Evolutionary conservation across 208 protist genomes (phyloP).

Genomic region (Trypanosoma scelopori): DNA sequence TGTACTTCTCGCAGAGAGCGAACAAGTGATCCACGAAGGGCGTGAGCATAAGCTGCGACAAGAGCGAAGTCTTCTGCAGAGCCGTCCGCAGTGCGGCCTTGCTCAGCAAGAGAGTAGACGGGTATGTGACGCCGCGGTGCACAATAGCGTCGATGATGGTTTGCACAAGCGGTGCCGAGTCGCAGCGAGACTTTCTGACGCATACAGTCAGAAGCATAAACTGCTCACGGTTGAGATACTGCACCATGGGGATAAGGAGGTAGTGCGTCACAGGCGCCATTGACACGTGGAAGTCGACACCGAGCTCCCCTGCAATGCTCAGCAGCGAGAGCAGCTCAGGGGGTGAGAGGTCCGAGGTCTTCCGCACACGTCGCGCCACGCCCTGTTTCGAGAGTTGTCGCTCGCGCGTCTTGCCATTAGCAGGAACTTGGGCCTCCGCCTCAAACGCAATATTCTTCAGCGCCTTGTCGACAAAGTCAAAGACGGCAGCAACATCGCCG

Average conservation of each 20-base stretch:
- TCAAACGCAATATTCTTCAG: conserved; percentile 83
- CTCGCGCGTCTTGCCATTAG: background rate
- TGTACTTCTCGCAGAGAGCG: conserved; percentile 37
- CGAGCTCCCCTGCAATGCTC: conserved; percentile 57
- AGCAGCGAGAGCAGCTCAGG: conserved; percentile 61
- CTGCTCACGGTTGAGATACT: conserved; percentile 37
- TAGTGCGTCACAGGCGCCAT: conserved; percentile 38
- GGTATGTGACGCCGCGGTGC: conserved; percentile 29
- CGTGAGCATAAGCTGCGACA: conserved; percentile 32
- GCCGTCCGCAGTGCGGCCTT: conserved; percentile 46
- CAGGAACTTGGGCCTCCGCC: conserved; percentile 31
- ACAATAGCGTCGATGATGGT: conserved; percentile 34
- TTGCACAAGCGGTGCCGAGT: conserved; percentile 43
- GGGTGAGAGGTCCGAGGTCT: conserved; percentile 37
- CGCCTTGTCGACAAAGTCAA: conserved; percentile 60
- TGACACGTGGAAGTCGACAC: conserved; percentile 48
- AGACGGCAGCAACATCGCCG: conserved; percentile 40
- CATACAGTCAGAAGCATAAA: conserved; percentile 40
- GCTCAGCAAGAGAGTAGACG: conserved; percentile 39
- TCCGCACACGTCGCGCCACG: conserved; percentile 30
- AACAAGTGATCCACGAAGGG: conserved; percentile 49
- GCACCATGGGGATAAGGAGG: conserved; percentile 59
- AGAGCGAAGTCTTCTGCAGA: conserved; percentile 35
- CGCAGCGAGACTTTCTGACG: conserved; percentile 45
- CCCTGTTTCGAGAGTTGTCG: conserved; percentile 6